Evolutionary conservation across 1,139 yeast genomes (phyloP).

Genomic region (Magnusiomyces suaveolens): DNA sequence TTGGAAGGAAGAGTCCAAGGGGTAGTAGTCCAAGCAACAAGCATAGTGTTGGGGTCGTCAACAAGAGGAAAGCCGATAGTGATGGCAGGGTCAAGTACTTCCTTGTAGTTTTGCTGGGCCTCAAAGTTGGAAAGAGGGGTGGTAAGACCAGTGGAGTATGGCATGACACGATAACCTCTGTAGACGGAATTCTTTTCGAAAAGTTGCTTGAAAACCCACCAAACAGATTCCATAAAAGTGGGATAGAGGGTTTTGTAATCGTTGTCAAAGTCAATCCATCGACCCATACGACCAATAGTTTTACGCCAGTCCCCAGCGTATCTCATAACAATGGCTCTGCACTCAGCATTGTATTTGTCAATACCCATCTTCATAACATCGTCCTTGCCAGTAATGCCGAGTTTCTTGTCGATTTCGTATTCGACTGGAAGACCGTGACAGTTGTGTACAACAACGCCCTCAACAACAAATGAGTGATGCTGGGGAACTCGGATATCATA

Average conservation of each 20-base stretch:
- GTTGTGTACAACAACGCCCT: background rate
- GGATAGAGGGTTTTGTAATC: conserved; percentile 97
- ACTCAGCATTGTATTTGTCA: conserved; percentile 85
- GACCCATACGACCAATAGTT: conserved; percentile 86
- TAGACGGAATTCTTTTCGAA: conserved; percentile 80
- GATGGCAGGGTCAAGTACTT: conserved; percentile 93
- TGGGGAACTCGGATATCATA: background rate
- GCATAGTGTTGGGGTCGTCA: conserved; percentile 67
- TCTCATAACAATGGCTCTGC: conserved; percentile 95
- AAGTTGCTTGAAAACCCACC: conserved; percentile 97
- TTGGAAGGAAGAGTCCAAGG: conserved; percentile 99
- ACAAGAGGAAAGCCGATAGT: conserved; percentile 79
- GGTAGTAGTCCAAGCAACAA: conserved; percentile 98
- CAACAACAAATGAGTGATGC: background rate
- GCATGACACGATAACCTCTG: conserved; percentile 96
- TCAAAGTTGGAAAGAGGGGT: conserved; percentile 96
- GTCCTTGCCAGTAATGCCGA: conserved; percentile 85
- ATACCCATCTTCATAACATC: conserved; percentile 93
- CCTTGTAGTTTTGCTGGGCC: conserved; percentile 97
- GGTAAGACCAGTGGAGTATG: conserved; percentile 93
- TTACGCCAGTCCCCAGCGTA: conserved; percentile 91
- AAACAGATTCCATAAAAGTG: conserved; percentile 90
- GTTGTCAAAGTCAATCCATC: conserved; percentile 98
- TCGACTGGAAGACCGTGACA: conserved; percentile 96
- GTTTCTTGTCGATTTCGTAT: conserved; percentile 95